Conservation (phyloP, 306 rosid species). For the Abrus pulchellus region DNA sequence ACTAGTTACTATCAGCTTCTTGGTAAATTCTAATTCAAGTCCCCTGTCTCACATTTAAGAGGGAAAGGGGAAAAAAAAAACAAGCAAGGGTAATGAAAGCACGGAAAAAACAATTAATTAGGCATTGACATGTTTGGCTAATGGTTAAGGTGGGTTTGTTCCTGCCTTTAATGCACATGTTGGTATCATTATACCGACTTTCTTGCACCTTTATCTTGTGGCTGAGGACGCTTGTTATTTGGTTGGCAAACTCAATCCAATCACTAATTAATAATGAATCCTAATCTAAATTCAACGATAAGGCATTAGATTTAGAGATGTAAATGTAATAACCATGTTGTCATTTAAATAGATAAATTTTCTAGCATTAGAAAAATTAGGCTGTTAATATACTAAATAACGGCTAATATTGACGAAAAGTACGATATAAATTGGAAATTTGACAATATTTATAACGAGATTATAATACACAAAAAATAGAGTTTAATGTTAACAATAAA, state of each 20-base stretch:
- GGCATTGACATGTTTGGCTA: slow-evolving; percentile 3
- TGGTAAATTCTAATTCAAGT: not conserved
- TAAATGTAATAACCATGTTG: too few relatives aligned
- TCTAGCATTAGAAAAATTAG: too few relatives aligned
- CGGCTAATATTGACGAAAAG: too few relatives aligned
- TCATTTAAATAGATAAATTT: too few relatives aligned
- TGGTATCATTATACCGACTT: slow-evolving; percentile 47
- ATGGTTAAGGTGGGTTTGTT: slow-evolving; percentile 33
- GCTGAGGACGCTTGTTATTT: not conserved
- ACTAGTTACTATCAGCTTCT: not conserved
- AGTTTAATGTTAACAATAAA: too few relatives aligned
- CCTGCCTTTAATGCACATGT: slow-evolving; percentile 42
- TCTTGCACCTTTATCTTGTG: slow-evolving; percentile 39
- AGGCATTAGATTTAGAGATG: too few relatives aligned
- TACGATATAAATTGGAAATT: too few relatives aligned
- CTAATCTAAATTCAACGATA: too few relatives aligned
- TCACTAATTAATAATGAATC: slow-evolving; percentile 1
- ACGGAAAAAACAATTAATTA: not conserved
- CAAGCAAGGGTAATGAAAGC: too few relatives aligned
- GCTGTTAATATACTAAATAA: too few relatives aligned
- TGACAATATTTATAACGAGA: too few relatives aligned
- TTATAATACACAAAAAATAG: too few relatives aligned
- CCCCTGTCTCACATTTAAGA: not conserved
- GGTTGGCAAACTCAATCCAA: not conserved
- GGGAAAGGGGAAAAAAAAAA: not conserved